Evolutionary conservation across 2,329 filamentous ascomycete genomes (phyloP).

Genomic region (Penicillium oxalicum): DNA sequence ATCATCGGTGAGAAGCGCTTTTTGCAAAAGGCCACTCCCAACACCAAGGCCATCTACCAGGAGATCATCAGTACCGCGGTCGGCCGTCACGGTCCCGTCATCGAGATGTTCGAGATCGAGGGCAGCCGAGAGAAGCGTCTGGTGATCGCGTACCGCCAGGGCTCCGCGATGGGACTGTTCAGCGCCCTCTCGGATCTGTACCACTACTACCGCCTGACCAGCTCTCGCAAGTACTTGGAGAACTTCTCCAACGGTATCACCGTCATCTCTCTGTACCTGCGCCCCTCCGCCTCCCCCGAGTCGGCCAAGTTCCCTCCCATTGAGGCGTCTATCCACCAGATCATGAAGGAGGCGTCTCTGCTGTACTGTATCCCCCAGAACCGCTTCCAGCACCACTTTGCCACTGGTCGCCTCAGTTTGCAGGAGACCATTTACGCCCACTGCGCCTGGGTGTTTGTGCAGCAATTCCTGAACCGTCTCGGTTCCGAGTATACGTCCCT

Average conservation of each 20-base stretch:
- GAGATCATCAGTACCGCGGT: constrained; percentile 86
- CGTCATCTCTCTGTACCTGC: constrained; percentile 91
- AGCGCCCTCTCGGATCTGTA: constrained; percentile 92
- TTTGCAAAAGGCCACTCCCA: constrained; percentile 88
- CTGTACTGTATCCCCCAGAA: constrained; percentile 98
- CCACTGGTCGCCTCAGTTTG: constrained; percentile 75
- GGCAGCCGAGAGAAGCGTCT: constrained; percentile 85
- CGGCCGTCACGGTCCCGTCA: constrained; percentile 81
- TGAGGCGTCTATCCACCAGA: constrained; percentile 93
- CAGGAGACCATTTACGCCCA: constrained; percentile 98
- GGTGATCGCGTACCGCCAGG: constrained; percentile 88
- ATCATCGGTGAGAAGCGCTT: constrained; percentile 91
- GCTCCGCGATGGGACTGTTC: constrained; percentile 88
- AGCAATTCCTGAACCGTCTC: constrained; percentile 94
- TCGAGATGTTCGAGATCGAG: constrained; percentile 96
- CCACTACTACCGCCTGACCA: constrained; percentile 97
- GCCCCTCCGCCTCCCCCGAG: constrained; percentile 58
- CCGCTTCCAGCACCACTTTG: constrained; percentile 87
- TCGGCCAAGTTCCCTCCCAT: constrained; percentile 65
- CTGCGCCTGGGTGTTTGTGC: constrained; percentile 94
- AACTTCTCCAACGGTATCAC: constrained; percentile 98
- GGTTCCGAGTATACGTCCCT: constrained; percentile 88
- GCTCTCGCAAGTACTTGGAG: constrained; percentile 94
- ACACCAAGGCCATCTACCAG: constrained; percentile 94
- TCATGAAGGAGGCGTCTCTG: constrained; percentile 96